Evolutionary conservation across 257 asterid species (phyloP).

Genomic region (Nicotiana knightiana): DNA sequence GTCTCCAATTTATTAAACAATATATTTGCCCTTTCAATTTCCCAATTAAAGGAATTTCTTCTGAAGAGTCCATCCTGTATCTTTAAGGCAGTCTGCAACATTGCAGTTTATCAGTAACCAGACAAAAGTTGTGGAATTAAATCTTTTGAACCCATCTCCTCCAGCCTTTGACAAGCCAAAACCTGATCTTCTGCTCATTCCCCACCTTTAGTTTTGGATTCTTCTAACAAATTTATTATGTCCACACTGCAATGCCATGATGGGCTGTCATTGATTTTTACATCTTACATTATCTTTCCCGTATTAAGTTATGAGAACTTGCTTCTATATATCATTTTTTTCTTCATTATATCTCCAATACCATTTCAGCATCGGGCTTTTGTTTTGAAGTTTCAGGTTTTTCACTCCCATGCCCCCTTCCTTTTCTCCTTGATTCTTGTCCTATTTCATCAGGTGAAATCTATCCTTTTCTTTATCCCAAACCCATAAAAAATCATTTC

Average conservation of each 20-base stretch:
- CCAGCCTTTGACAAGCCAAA: neutral
- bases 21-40: neutral
- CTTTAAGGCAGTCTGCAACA: neutral
- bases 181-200: neutral
- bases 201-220: neutral
- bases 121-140: neutral
- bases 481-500: neutral
- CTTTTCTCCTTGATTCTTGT: neutral
- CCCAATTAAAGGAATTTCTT: neutral
- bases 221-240: neutral
- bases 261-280: neutral
- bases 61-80: neutral
- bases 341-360: neutral
- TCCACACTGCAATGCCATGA: neutral
- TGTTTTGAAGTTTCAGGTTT: neutral
- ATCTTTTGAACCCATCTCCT: neutral
- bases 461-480: neutral
- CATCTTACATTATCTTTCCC: neutral
- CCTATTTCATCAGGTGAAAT: neutral
- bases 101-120: neutral
- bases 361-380: neutral
- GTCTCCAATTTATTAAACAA: neutral
- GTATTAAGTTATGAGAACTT: neutral
- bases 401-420: neutral
- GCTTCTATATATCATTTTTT: neutral